A percentile compares a stretch with the other conserved stretches of the same genome.
These are phyloP conservation scores for Chrysoporthe deuterocubensis DNA, from an alignment of 2,329 filamentous ascomycete species.

Conservation along the genomic window DNA sequence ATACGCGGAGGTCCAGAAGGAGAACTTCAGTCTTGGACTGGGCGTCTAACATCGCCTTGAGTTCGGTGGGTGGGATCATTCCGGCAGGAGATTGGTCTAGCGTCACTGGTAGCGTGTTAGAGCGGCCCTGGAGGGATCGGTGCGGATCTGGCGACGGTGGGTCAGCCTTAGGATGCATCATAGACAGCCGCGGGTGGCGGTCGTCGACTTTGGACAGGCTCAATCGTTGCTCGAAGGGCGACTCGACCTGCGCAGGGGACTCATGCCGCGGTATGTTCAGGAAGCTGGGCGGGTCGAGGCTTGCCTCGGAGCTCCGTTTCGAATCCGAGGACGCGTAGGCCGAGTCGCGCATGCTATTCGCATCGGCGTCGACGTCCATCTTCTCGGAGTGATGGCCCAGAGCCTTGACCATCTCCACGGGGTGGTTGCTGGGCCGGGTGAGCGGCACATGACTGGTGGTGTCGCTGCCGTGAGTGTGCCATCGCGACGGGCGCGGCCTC, in stretches of 20 bases:
- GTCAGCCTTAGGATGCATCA: conserved; percentile 53
- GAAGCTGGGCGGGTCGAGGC: conserved; percentile 47
- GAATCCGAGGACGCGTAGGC: conserved; percentile 59
- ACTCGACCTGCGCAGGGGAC: conserved; percentile 50
- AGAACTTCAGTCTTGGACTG: conserved; percentile 54
- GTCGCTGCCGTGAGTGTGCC: conserved; percentile 54
- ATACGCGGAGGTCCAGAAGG: conserved; percentile 84
- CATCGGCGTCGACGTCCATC: conserved; percentile 52
- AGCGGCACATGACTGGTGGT: conserved; percentile 16
- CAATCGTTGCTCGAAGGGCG: conserved; percentile 41
- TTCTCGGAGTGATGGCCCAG: conserved; percentile 32
- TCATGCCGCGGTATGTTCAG: conserved; percentile 48
- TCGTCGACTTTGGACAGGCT: conserved; percentile 51
- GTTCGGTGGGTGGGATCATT: conserved; percentile 57
- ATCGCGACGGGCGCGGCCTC: conserved; percentile 50
- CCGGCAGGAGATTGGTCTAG: conserved; percentile 51
- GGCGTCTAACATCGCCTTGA: conserved; percentile 60
- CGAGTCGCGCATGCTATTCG: conserved; percentile 53
- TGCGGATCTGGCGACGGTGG: conserved; percentile 41
- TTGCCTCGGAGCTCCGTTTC: conserved; percentile 56
- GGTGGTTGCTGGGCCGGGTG: conserved; percentile 1
- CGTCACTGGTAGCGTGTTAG: conserved; percentile 56
- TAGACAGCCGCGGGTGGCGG: conserved; percentile 58
- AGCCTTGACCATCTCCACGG: conserved; percentile 24
- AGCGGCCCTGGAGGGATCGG: conserved; percentile 38